Evolutionary conservation across 768 basidiomycete genomes (phyloP).

Genomic region (Rhodosporidiobolus sp.): DNA sequence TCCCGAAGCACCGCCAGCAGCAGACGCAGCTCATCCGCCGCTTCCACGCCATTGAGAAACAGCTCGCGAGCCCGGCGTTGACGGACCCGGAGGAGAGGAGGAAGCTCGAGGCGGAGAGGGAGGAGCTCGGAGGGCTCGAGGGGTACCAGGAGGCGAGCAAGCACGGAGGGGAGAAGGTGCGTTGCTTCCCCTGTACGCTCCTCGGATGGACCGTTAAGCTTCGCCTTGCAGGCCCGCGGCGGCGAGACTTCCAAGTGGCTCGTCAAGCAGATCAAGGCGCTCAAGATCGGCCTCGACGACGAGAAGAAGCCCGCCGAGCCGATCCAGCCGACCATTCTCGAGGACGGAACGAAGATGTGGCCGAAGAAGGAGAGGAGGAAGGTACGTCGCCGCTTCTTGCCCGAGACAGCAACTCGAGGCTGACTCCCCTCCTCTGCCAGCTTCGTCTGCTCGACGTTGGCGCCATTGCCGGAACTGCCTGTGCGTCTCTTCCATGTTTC

Average conservation of each 20-base stretch:
- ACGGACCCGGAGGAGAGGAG: constrained; percentile 27
- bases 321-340: constrained; percentile 23
- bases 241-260: constrained; percentile 43
- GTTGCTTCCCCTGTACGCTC: not conserved
- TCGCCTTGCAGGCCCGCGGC: constrained; percentile 3
- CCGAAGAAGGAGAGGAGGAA: constrained; percentile 31
- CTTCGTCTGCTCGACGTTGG: constrained; percentile 38
- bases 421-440: not conserved
- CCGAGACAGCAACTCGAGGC: too few relatives aligned
- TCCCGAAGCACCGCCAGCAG: constrained; percentile 5
- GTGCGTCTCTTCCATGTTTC: constrained; percentile 6
- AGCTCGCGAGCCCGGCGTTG: constrained; percentile 20
- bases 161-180: constrained; percentile 37
- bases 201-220: not conserved
- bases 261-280: constrained; percentile 35
- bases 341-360: constrained; percentile 32
- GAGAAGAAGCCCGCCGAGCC: constrained; percentile 23
- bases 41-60: constrained; percentile 43
- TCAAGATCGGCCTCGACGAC: constrained; percentile 30
- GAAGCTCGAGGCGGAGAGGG: constrained; percentile 21
- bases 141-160: constrained; percentile 41
- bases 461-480: constrained; percentile 38
- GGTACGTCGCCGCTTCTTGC: constrained; percentile 8
- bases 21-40: constrained; percentile 30
- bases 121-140: constrained; percentile 40